Base-by-base conservation (phyloP, 2,329 filamentous ascomycete genomes). In the Botrytis fabae region DNA sequence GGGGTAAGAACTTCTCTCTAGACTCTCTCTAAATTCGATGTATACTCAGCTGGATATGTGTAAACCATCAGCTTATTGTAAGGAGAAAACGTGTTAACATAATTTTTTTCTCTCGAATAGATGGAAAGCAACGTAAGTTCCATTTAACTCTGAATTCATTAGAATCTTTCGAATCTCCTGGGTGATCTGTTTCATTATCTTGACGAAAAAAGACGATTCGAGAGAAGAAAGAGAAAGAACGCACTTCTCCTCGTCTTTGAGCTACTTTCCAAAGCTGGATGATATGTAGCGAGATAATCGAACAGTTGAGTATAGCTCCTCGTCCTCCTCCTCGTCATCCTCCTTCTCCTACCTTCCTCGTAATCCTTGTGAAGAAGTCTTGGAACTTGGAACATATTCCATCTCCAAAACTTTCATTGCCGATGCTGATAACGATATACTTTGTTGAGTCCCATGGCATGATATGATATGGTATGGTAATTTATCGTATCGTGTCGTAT, bases 111-210 rank as follows among this genome's bases (percentile, higher is more conserved):
- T 32, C 32, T n/a, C 4, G 3, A n/a, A 44, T 70, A 73, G 96
- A 80, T 99, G 96, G 96, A 99, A 99, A 86, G 95, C 95, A 82
- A 98, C 94, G 87, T 93, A 85, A 84, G 90, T 90, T 74, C 44
- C 83, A 89, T 35, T 57, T 40, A 22, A 42, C 14, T 46, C 25
- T 40, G 69, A n/a, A 40, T 48, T 65, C 12, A 25, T 61, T 18
- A 18, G 20, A 38, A 54, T 38, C 5, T 7, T 38, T 20, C 18
- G n/a, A 64, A 4, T 32, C 25, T 46, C 1, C 16, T 7, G n/a
- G n/a, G n/a, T 16, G 6, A 42, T 32, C n/a, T 73, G n/a, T 42
- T 22, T 60, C 28, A 35, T 22, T 42, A 63, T 63, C 28, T 35
- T 9, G n/a, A 32, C 18, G 35, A 28, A 46, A 16, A 2, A 51